phyloP scores from a whole-genome alignment of 441 rosid species.

The Euphorbia corollata region DNA sequence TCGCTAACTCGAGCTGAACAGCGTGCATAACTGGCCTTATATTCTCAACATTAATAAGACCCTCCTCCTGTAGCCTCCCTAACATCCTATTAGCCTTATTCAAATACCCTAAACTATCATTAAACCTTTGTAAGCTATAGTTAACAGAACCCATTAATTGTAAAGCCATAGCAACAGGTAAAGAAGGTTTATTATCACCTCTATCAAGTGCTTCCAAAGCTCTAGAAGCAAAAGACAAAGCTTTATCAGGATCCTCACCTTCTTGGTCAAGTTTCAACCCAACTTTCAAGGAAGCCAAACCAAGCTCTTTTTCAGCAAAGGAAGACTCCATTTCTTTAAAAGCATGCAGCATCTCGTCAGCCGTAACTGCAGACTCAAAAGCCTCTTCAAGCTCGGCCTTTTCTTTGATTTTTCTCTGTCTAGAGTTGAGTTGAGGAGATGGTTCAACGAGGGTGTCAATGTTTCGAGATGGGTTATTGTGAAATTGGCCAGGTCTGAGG shows the following conservation, averaged over 20 bases:
- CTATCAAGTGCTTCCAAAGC: slow-evolving; percentile 60
- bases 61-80: slow-evolving; percentile 50
- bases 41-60: slow-evolving; percentile 35
- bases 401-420: slow-evolving; percentile 49
- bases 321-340: slow-evolving; percentile 67
- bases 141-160: slow-evolving; percentile 73
- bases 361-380: slow-evolving; percentile 67
- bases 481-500: slow-evolving; percentile 29
- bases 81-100: slow-evolving; percentile 71
- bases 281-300: slow-evolving; percentile 61
- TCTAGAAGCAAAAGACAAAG: slow-evolving; percentile 50
- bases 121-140: slow-evolving; percentile 58
- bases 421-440: slow-evolving; percentile 39
- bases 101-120: slow-evolving; percentile 69
- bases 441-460: slow-evolving; percentile 45
- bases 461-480: slow-evolving; percentile 36
- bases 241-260: slow-evolving; percentile 69
- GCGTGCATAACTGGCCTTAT: slow-evolving; percentile 68
- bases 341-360: slow-evolving; percentile 63
- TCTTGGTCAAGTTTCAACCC: slow-evolving; percentile 83
- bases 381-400: slow-evolving; percentile 69
- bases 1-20: slow-evolving; percentile 70
- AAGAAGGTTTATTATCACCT: slow-evolving; percentile 38
- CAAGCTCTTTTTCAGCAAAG: slow-evolving; percentile 68
- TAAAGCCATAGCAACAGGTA: slow-evolving; percentile 64